Evolutionary conservation across 1,139 yeast genomes (phyloP).

Genomic region (Blastobotrys elegans): DNA sequence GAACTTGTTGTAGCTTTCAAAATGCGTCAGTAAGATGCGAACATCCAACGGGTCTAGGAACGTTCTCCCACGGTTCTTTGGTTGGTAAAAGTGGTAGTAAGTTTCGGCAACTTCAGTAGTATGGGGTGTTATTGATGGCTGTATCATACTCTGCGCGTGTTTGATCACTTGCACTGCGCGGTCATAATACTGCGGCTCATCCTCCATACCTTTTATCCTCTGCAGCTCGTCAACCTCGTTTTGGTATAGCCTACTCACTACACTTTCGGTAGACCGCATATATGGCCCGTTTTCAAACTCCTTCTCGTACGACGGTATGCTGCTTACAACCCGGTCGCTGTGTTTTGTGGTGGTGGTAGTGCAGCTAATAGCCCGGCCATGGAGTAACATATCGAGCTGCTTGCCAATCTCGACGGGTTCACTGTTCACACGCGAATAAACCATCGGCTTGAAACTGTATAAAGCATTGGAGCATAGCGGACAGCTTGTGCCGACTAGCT

Average conservation of each 20-base stretch:
- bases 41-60: slow-evolving; percentile 16
- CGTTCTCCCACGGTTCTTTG: slow-evolving; percentile 8
- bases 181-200: slow-evolving; percentile 6
- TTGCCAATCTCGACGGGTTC: slow-evolving; percentile 6
- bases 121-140: neutral
- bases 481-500: slow-evolving; percentile 12
- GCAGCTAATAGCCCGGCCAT: slow-evolving; percentile 3
- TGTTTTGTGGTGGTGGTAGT: slow-evolving; percentile 1
- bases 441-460: slow-evolving; percentile 14
- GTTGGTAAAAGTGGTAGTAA: slow-evolving; percentile 19
- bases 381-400: slow-evolving; percentile 10
- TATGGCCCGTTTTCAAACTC: neutral
- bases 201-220: slow-evolving; percentile 2
- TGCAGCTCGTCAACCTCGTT: slow-evolving; percentile 4
- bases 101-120: neutral
- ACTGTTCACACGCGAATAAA: slow-evolving; percentile 7
- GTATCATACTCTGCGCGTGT: slow-evolving; percentile 1
- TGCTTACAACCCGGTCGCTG: neutral
- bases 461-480: slow-evolving; percentile 16
- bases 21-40: slow-evolving; percentile 13
- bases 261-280: neutral
- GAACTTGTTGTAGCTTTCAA: slow-evolving; percentile 11
- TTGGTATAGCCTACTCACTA: neutral
- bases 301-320: neutral
- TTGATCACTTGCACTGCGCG: slow-evolving; percentile 4